Evolutionary conservation across 2,329 filamentous ascomycete genomes (phyloP).

Genomic region (Sporothrix brunneoviolacea): DNA sequence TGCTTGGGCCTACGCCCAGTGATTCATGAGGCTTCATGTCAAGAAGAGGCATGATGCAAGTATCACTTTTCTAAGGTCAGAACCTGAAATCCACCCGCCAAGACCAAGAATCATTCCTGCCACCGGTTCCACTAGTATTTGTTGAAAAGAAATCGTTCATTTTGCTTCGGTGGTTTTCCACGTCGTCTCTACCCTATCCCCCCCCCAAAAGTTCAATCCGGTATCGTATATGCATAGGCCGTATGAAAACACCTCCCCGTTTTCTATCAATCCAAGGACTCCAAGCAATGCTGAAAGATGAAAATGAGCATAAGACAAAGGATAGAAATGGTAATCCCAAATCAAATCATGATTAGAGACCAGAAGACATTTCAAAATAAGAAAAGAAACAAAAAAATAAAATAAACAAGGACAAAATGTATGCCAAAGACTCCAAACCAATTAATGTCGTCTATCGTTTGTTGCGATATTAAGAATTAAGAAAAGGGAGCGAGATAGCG

Average conservation of each 20-base stretch:
- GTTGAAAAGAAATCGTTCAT: too few relatives aligned
- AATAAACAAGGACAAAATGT: background rate
- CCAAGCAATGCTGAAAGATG: conserved; percentile 14
- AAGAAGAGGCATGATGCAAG: too few relatives aligned
- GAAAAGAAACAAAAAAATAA: background rate
- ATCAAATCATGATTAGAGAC: background rate
- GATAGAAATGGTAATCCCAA: background rate
- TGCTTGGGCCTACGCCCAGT: too few relatives aligned
- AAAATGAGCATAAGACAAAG: background rate
- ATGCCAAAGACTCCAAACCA: background rate
- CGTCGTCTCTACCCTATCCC: too few relatives aligned
- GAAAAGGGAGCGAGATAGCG: background rate
- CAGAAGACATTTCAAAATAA: background rate
- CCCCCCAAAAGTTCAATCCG: too few relatives aligned
- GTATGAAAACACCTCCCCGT: background rate
- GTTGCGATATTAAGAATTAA: background rate
- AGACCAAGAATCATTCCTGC: too few relatives aligned
- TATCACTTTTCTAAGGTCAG: background rate
- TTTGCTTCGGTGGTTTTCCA: too few relatives aligned
- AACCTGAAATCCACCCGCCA: too few relatives aligned
- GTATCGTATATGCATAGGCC: conserved; percentile 11
- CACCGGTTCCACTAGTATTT: too few relatives aligned
- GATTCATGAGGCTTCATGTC: too few relatives aligned
- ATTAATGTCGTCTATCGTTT: background rate
- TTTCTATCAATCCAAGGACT: conserved; percentile 10